These are phyloP conservation scores for Mycena galopus DNA, from an alignment of 768 basidiomycete genomes.

Conservation along the genomic window DNA sequence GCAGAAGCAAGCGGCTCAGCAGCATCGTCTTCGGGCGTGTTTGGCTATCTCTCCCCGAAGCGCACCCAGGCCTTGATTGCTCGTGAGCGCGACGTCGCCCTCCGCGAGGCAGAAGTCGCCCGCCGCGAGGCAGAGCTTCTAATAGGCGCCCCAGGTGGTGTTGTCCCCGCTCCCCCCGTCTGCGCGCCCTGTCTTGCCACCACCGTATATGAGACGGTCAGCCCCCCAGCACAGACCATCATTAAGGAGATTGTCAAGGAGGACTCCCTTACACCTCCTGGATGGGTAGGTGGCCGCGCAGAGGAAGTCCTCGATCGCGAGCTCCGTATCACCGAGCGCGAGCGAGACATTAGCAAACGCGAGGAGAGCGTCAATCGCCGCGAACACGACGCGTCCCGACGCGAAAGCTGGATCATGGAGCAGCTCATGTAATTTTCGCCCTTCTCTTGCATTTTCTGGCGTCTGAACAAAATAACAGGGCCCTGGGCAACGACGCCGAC, in stretches of 20 bases:
- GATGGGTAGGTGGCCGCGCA: constrained; percentile 82
- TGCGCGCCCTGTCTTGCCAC: constrained; percentile 73
- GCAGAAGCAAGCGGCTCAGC: constrained; percentile 40
- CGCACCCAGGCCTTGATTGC: constrained; percentile 84
- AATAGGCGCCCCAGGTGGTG: constrained; percentile 86
- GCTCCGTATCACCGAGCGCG: constrained; percentile 86
- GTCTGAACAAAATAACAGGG: constrained; percentile 51
- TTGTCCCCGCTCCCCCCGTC: constrained; percentile 63
- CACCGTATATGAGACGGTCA: constrained; percentile 68
- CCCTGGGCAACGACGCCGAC: constrained; percentile 78
- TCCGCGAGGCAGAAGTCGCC: constrained; percentile 90
- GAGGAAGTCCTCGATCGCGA: constrained; percentile 90
- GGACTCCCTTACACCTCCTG: constrained; percentile 80
- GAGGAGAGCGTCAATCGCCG: constrained; percentile 89
- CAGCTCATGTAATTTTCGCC: constrained; percentile 79
- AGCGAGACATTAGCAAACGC: constrained; percentile 87
- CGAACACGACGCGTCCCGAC: constrained; percentile 88
- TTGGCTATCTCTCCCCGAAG: constrained; percentile 85
- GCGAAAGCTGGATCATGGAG: constrained; percentile 94
- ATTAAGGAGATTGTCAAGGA: constrained; percentile 92
- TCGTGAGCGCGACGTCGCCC: constrained; percentile 83
- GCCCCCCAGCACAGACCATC: constrained; percentile 76
- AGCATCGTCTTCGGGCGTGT: constrained; percentile 66
- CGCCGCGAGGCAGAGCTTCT: constrained; percentile 90
- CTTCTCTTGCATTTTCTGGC: not conserved